These are phyloP conservation scores for Alternaria ventricosa DNA, from an alignment of 2,329 filamentous ascomycete species.

Conservation along the genomic window DNA sequence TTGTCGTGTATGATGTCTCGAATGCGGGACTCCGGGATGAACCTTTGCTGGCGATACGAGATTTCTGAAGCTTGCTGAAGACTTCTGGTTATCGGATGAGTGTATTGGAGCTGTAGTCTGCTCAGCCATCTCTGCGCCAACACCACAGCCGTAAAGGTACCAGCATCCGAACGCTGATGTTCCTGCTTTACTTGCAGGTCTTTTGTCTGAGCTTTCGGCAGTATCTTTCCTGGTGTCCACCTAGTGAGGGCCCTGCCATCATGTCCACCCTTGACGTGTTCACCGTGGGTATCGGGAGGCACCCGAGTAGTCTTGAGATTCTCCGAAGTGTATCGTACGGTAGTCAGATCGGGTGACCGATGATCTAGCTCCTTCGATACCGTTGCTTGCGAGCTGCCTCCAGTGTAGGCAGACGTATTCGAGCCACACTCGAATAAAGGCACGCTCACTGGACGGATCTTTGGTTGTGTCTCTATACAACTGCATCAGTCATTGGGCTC, in stretches of 20 bases:
- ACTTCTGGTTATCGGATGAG: not conserved
- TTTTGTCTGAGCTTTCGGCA: not conserved
- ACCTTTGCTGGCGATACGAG: not conserved
- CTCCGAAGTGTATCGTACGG: not conserved
- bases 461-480: not conserved
- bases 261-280: not conserved
- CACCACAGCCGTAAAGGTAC: not conserved
- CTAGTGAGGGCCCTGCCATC: too few species aligned
- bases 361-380: not conserved
- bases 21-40: not conserved
- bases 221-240: too few species aligned
- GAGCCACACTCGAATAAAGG: not conserved
- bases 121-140: not conserved
- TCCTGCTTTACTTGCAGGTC: not conserved
- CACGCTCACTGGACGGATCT: not conserved
- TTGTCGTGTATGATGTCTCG: not conserved
- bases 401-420: not conserved
- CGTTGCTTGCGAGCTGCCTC: not conserved
- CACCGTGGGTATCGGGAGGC: not conserved
- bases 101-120: not conserved
- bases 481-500: not conserved
- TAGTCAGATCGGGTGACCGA: not conserved
- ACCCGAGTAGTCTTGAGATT: not conserved
- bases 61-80: not conserved
- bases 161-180: not conserved